Evolutionary conservation across 352 stramenopile species (phyloP).

Genomic region (Phytopythium sindhum): DNA sequence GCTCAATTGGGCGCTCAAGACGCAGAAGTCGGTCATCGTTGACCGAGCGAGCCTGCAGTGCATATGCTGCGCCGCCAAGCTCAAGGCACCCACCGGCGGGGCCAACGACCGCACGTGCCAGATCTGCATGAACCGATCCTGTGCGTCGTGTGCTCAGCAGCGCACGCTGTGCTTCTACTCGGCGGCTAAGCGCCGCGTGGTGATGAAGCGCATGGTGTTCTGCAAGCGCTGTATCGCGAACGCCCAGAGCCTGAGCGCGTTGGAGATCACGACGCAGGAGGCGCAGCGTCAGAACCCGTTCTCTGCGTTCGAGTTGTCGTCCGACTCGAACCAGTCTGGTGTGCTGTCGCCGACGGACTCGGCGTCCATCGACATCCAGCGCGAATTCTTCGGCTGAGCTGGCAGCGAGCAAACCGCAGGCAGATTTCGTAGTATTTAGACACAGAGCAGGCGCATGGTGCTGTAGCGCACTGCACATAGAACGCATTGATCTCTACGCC

Average conservation of each 20-base stretch:
- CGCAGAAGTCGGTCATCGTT: conserved; percentile 14
- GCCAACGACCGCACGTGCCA: conserved; percentile 3
- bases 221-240: conserved; percentile 22
- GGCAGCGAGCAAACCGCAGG: too few relatives aligned
- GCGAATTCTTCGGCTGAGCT: conserved; percentile 40
- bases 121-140: conserved; percentile 9
- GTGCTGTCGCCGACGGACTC: conserved; percentile 28
- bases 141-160: conserved; percentile 14
- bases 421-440: background rate
- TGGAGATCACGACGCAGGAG: conserved; percentile 28
- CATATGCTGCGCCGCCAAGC: background rate
- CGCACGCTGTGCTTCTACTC: conserved; percentile 27
- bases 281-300: conserved; percentile 23
- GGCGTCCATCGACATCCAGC: conserved; percentile 25
- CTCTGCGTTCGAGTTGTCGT: conserved; percentile 26
- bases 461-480: background rate
- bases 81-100: background rate
- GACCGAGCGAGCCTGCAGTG: conserved; percentile 1
- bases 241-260: conserved; percentile 13
- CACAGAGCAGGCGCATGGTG: background rate
- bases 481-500: too few relatives aligned
- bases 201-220: conserved; percentile 21
- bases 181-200: conserved; percentile 9
- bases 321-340: conserved; percentile 17
- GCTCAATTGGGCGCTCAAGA: conserved; percentile 16